A percentile compares a stretch with the other conserved stretches of the same genome.
Evolutionary conservation across 1,284 basidiomycete genomes (phyloP).

Genomic region (Cerioporus squamosus): DNA sequence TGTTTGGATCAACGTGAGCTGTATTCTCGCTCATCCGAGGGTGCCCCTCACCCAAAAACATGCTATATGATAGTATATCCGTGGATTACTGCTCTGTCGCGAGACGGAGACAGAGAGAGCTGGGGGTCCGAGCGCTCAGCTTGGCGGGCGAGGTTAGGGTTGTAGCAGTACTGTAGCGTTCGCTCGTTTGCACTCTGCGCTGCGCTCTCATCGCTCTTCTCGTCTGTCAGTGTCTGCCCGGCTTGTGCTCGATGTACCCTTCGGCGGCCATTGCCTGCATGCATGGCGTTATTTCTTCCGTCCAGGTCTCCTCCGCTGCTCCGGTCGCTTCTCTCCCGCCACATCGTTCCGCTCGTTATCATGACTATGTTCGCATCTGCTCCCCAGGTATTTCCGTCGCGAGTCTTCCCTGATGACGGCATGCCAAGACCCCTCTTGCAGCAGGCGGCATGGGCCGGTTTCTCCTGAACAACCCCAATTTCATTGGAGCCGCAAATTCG

Average conservation of each 20-base stretch:
- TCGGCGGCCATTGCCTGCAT: conserved; percentile 27
- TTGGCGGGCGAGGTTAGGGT: too few species aligned
- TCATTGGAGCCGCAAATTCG: conserved; percentile 78
- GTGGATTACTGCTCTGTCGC: too few species aligned
- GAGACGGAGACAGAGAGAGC: too few species aligned
- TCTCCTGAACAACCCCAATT: conserved; percentile 52
- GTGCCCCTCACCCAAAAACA: too few species aligned
- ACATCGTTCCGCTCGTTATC: conserved; percentile 43
- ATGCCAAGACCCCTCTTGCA: background rate
- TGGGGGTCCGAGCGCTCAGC: too few species aligned
- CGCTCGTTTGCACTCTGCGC: too few species aligned
- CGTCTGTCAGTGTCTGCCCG: too few species aligned
- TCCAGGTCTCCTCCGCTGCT: conserved; percentile 12
- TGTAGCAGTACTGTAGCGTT: too few species aligned
- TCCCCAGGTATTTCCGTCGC: conserved; percentile 50
- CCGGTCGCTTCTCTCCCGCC: conserved; percentile 12
- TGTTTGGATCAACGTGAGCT: too few species aligned
- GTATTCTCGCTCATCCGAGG: too few species aligned
- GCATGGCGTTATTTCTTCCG: conserved; percentile 32
- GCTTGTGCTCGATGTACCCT: conserved; percentile 26
- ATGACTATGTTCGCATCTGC: conserved; percentile 71
- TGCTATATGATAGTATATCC: too few species aligned
- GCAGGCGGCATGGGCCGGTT: conserved; percentile 45
- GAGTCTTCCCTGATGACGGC: background rate
- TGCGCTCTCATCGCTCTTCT: too few species aligned